Evolutionary conservation across 495 filamentous ascomycete species (phyloP).

Genomic region (Darksidea phi): DNA sequence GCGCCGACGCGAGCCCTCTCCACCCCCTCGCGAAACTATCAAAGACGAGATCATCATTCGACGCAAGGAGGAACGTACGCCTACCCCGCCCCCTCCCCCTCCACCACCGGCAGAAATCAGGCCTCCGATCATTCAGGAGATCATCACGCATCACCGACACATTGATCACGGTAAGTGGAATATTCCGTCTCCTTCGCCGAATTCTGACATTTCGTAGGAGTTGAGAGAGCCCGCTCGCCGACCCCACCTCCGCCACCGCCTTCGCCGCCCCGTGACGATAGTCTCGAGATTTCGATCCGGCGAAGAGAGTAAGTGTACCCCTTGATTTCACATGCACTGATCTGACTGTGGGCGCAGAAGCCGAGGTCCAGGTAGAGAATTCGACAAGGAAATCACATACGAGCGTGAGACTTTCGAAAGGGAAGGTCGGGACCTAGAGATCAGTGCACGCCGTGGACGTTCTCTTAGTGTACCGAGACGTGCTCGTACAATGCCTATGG

Average conservation of each 20-base stretch:
- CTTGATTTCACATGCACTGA: not conserved
- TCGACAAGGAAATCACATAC: slow-evolving; percentile 61
- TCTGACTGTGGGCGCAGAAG: slow-evolving; percentile 28
- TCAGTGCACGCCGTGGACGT: slow-evolving; percentile 27
- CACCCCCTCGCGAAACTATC: slow-evolving; percentile 35
- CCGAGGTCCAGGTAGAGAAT: slow-evolving; percentile 28
- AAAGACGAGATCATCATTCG: slow-evolving; percentile 47
- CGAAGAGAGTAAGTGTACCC: slow-evolving; percentile 41
- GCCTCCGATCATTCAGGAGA: slow-evolving; percentile 72
- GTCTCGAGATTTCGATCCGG: slow-evolving; percentile 54
- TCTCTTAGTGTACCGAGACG: slow-evolving; percentile 38
- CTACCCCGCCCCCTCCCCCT: slow-evolving; percentile 39
- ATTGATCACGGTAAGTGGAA: slow-evolving; percentile 76
- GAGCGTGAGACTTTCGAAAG: slow-evolving; percentile 54
- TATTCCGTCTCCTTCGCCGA: not conserved
- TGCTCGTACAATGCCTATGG: slow-evolving; percentile 38
- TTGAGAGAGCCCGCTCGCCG: slow-evolving; percentile 42
- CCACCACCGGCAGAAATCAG: slow-evolving; percentile 54
- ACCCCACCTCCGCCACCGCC: slow-evolving; percentile 44
- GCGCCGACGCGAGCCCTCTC: slow-evolving; percentile 36
- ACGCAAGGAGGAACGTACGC: slow-evolving; percentile 37
- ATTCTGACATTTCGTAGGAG: slow-evolving; percentile 31
- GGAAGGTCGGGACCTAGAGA: slow-evolving; percentile 36
- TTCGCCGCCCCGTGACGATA: slow-evolving; percentile 44
- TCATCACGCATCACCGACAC: slow-evolving; percentile 81